Conservation (phyloP, 73 alveolate genomes). For the Uronychia setigera region DNA sequence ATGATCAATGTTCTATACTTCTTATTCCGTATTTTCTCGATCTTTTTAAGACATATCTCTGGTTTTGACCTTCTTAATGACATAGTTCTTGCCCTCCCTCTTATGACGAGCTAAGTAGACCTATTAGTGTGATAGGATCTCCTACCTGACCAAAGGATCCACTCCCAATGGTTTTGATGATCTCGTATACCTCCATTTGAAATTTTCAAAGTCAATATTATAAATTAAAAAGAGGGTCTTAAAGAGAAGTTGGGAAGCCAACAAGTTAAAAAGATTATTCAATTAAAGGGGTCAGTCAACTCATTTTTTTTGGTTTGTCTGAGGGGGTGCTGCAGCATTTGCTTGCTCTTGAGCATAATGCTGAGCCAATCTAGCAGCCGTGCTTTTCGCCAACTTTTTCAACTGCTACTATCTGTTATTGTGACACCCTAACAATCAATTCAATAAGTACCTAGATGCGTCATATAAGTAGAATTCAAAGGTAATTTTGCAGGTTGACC, state of each 20-base stretch:
- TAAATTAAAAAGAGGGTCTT: neutral
- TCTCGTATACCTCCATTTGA: slow-evolving; percentile 96
- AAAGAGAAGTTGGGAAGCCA: no score
- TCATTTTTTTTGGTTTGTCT: neutral
- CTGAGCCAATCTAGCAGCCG: slow-evolving; percentile 96
- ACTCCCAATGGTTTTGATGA: slow-evolving; percentile 92
- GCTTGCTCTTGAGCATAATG: slow-evolving; percentile 80
- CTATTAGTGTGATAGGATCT: slow-evolving; percentile 11
- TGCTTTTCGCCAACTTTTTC: slow-evolving; percentile 94
- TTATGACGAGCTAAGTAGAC: slow-evolving; percentile 95
- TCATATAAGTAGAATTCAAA: slow-evolving; percentile 84
- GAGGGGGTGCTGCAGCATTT: slow-evolving; percentile 16
- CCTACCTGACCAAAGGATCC: slow-evolving; percentile 93
- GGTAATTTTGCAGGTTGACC: slow-evolving; percentile 89
- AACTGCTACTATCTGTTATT: slow-evolving; percentile 94
- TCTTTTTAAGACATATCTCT: slow-evolving; percentile 96
- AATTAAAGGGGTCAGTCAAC: neutral
- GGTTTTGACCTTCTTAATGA: slow-evolving; percentile 92
- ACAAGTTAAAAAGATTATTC: no score
- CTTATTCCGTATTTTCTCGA: slow-evolving; percentile 96
- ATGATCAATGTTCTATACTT: slow-evolving; percentile 90
- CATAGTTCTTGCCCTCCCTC: slow-evolving; percentile 92
- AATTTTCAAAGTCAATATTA: neutral
- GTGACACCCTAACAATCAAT: slow-evolving; percentile 58
- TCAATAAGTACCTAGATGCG: slow-evolving; percentile 81